Evolutionary conservation across 345 rosid species (phyloP), one percentile per base, ranked within the genome.

Genomic region (Populus ilicifolia): DNA sequence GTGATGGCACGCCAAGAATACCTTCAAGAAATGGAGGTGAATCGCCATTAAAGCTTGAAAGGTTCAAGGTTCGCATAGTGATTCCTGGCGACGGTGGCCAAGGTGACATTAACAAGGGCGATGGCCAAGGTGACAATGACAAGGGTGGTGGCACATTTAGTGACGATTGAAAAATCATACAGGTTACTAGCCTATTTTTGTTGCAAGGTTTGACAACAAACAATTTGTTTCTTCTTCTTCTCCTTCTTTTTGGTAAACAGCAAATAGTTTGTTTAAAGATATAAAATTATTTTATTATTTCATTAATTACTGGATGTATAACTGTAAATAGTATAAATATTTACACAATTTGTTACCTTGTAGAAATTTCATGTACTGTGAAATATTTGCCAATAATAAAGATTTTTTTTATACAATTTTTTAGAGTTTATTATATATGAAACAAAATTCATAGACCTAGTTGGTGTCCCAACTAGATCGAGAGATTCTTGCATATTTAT

Each of bases 21-120:
- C 67, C 70, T 3, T 78, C 75, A 4, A 68, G 65, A 21, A 73
- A 50, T 14, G 83, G 80, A 8, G 84, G 30, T 25, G 75, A 61
- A n/a, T 21, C 44, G 27, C 74, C 80, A 1, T 14, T 85, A 73
- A 79, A 77, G 79, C 82, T 72, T 0, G 82, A 80, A 30, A 63
- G 88, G 75, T 88, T 88, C 73, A 88, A 82, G 83, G 80, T 88
- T 11, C 78, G 78, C 70, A 80, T 83, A 6, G 80, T 83, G 17
- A 76, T 75, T 59, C 73, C 75, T 6, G 75, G 36, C 3, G 74
- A 75, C 8, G 78, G 78, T 21, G 56, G 54, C 14, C 78, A 76
- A 10, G 85, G 85, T 25, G 82, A 35, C 21, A 27, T 78, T 17
- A 78, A 35, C 25, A 27, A 44, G 50, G 50, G 17, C 0, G 17